Percentiles rank a stretch among this genome's conserved stretches.
phyloP scores from a whole-genome alignment of 495 filamentous ascomycete genomes.

The Pseudevernia furfuracea region DNA sequence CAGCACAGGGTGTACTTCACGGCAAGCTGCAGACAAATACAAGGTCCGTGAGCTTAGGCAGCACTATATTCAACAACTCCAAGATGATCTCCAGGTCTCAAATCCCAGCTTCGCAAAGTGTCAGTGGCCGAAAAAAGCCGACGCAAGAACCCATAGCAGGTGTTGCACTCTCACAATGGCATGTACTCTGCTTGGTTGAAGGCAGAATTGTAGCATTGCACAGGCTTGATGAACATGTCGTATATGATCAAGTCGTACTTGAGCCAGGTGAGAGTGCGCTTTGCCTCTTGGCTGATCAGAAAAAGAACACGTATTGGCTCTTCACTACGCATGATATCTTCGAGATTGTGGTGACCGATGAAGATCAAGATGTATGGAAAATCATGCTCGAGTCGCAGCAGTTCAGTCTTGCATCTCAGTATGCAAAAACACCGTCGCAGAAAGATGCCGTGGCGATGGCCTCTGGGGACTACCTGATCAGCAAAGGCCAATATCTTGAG shows the following conservation, averaged over 20 bases:
- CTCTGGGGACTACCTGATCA: conserved; percentile 77
- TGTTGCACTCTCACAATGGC: conserved; percentile 87
- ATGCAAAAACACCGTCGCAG: conserved; percentile 63
- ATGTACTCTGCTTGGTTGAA: conserved; percentile 78
- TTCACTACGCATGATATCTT: conserved; percentile 86
- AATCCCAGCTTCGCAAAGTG: conserved; percentile 58
- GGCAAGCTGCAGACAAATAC: conserved; percentile 58
- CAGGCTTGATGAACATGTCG: conserved; percentile 69
- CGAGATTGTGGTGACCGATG: conserved; percentile 82
- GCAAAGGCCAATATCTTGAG: conserved; percentile 70
- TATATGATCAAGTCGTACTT: conserved; percentile 81
- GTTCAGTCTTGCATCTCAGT: conserved; percentile 78
- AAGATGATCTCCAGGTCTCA: conserved; percentile 67
- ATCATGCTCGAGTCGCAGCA: conserved; percentile 77
- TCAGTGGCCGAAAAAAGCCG: conserved; percentile 54
- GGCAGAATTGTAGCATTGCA: conserved; percentile 76
- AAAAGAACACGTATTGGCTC: conserved; percentile 94
- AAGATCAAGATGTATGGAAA: conserved; percentile 90
- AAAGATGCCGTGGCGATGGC: conserved; percentile 84
- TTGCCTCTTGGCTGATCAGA: conserved; percentile 75
- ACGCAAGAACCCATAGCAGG: conserved; percentile 64
- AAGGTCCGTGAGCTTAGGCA: conserved; percentile 49
- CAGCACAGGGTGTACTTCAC: conserved; percentile 76
- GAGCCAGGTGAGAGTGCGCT: conserved; percentile 69
- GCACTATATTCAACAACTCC: conserved; percentile 57